Base-by-base conservation (phyloP, 176 grass and related monocot species). In the Themeda triandra region DNA sequence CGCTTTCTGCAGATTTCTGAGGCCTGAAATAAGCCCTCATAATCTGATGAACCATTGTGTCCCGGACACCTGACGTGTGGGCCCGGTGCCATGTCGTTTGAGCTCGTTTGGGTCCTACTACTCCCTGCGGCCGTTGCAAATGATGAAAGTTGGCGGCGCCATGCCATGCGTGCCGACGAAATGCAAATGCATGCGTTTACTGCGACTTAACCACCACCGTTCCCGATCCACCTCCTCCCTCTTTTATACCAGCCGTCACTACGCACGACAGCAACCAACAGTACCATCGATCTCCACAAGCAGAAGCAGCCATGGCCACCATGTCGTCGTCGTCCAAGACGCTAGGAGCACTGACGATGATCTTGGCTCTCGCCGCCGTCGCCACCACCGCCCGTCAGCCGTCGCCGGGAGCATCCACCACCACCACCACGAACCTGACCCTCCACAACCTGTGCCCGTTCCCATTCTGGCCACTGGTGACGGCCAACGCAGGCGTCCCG, bases 401-500 rank as follows among this genome's bases (percentile, higher is more conserved):
- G 12, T 1, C 39, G 14, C 8, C 41, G 13, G 56, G 8, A 25
- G n/a, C 4, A 1, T 27, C 59, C 24, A 63, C 24, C 4, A 37
- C 36, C 36, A 37, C 36, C 36, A 6, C 36, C 24, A 10, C 70
- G 0, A 87, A 75, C 78, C 78, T 87, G 13, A 87, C 85, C 19
- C 85, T 87, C 27, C 78, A 87, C 85, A 87, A 87, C 71, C 78
- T 87, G 18, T 87, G 85, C 45, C 17, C 78, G 32, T 81, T 27
- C 78, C 78, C 70, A 0, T 25, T 87, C 0, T 87, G 85, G 85
- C 78, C 85, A 2, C 69, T 75, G 12, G 27, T 87, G 33, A 87
- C 70, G 2, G 31, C 78, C 6, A 87, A 87, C 69, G 8, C 24
- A 0, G 77, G 85, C 69, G 2, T 66, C 2, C 78, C 44, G 0